Evolutionary conservation across 805 yeast genomes (phyloP), one percentile per base, ranked within the genome.

Genomic region (Hanseniaspora meyeri): DNA sequence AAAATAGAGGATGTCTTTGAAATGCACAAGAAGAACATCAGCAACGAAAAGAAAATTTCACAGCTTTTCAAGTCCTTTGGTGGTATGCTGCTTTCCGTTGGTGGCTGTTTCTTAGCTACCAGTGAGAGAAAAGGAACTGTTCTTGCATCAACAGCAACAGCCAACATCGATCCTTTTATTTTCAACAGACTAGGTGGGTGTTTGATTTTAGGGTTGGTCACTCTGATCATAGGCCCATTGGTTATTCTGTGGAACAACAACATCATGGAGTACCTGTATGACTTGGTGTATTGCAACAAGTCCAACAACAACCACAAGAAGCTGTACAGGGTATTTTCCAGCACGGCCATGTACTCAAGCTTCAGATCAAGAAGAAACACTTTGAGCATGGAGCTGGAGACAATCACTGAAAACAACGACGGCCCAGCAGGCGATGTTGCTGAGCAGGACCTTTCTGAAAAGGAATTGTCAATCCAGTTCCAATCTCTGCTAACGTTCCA

Each of bases 141-240:
- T n/a, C 8, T 56, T 9, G 55, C 58, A 6, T 56, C 58, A 11
- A 70, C 68, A 53, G 62, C 68, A 14, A 63, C 63, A 29, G 67
- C 67, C 53, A 42, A 51, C 43, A 42, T 31, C 31, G 59, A 57
- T 51, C 72, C 72, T 4, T 68, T 64, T 51, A 61, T 68, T 16
- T 68, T 68, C 48, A 70, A 68, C 57, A 64, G 72, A 58, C 58
- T 68, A 42, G 68, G 67, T 49, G 69, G 70, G 19, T 61, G 66
- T 29, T 59, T 68, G 52, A 61, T 67, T 17, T 65, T 68, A 45
- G 72, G 72, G 17, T 47, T 68, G 27, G 65, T 68, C 31, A 62
- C 69, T 8, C 59, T 68, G 40, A 48, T 66, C 1, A 58, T 66
- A 24, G 71, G 71, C 10, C 71, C 71, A 14, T 63, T 65, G 39